A percentile compares a stretch with the other conserved stretches of the same genome.
Conservation (phyloP, 2,329 filamentous ascomycete species). For the Grosmannia clavigera region DNA sequence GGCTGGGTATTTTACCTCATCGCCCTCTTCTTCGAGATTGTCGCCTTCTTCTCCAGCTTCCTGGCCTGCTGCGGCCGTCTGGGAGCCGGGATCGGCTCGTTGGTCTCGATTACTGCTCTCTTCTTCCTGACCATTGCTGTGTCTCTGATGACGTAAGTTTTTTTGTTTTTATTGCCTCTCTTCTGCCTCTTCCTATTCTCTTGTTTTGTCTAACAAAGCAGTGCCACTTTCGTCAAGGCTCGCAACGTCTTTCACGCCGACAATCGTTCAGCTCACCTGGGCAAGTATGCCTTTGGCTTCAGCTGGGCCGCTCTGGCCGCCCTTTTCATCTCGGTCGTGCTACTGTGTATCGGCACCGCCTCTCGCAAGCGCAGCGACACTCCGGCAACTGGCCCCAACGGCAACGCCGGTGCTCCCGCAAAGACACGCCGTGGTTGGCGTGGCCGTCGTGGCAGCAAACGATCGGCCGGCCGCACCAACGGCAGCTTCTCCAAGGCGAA, state of each 20-base stretch:
- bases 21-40: slow-evolving; percentile 62
- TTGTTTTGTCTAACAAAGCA: slow-evolving; percentile 13
- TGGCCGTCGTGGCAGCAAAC: neutral
- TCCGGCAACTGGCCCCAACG: neutral
- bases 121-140: slow-evolving; percentile 57
- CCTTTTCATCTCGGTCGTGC: slow-evolving; percentile 51
- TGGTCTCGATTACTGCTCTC: slow-evolving; percentile 46
- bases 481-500: slow-evolving; percentile 12
- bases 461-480: slow-evolving; percentile 1
- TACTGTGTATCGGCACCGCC: slow-evolving; percentile 54
- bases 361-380: neutral
- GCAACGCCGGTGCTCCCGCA: neutral
- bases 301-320: slow-evolving; percentile 60
- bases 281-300: slow-evolving; percentile 61
- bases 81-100: slow-evolving; percentile 52
- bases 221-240: slow-evolving; percentile 52
- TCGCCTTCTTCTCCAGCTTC: slow-evolving; percentile 55
- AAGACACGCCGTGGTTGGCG: neutral
- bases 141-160: slow-evolving; percentile 61
- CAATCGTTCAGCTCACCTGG: slow-evolving; percentile 47
- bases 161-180: neutral
- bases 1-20: slow-evolving; percentile 88
- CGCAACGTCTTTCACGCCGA: slow-evolving; percentile 50
- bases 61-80: slow-evolving; percentile 60
- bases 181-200: neutral